These are phyloP conservation scores for Talaromyces thailandensis DNA, from an alignment of 495 filamentous ascomycete genomes.

Conservation along the genomic window DNA sequence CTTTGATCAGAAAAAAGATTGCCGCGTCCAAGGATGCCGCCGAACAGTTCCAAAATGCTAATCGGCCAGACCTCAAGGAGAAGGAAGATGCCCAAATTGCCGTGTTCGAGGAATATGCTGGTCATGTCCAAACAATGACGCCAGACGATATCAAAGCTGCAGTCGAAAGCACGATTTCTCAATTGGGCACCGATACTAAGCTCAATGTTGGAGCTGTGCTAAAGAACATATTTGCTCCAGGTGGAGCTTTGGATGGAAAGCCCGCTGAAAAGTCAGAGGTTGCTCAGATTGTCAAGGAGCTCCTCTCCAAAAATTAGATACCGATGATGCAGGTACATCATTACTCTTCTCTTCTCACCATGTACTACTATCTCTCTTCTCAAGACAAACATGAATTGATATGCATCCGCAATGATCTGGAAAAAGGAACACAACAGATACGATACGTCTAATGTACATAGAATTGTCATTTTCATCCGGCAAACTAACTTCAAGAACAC, in stretches of 20 bases:
- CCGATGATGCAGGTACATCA: neutral
- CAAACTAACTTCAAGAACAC: conserved; percentile 16
- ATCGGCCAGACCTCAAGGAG: conserved; percentile 46
- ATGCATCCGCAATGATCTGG: neutral
- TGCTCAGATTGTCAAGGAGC: conserved; percentile 35
- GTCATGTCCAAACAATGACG: conserved; percentile 39
- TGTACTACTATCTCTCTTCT: conserved; percentile 5
- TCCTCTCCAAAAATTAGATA: neutral
- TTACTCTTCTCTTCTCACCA: neutral
- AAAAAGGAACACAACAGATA: neutral
- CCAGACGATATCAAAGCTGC: conserved; percentile 40
- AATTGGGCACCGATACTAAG: conserved; percentile 34
- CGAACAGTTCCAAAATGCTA: conserved; percentile 40
- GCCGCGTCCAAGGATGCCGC: conserved; percentile 39
- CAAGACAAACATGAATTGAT: neutral
- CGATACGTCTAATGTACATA: neutral
- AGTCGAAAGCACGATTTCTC: conserved; percentile 32
- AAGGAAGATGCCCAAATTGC: conserved; percentile 47
- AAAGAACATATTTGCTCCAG: conserved; percentile 36
- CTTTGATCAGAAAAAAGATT: conserved; percentile 47
- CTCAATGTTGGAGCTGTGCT: conserved; percentile 36
- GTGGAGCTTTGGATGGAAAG: conserved; percentile 43
- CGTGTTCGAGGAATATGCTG: conserved; percentile 49
- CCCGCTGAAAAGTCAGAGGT: conserved; percentile 43
- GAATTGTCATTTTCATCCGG: neutral